Evolutionary conservation across 208 protist species (phyloP).

Genomic region (Crithidia expoeki): DNA sequence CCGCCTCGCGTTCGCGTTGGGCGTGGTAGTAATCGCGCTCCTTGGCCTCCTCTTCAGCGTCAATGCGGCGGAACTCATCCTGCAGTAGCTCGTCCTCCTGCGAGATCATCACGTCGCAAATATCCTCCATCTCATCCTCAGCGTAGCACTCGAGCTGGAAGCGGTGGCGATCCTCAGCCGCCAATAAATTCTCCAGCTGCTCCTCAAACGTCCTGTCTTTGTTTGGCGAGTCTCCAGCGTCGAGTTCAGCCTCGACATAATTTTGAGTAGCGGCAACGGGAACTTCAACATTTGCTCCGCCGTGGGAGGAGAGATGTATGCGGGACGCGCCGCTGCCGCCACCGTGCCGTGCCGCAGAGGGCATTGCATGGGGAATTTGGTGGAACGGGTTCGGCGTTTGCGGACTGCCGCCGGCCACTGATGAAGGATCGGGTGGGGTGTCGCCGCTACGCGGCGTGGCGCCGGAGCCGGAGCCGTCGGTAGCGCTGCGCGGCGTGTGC

Average conservation of each 20-base stretch:
- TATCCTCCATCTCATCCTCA: conserved; percentile 33
- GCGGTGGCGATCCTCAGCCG: conserved; percentile 30
- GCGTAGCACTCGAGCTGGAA: conserved; percentile 41
- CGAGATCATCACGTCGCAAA: conserved; percentile 56
- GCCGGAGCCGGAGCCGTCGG: conserved; percentile 20
- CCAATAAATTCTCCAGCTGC: conserved; percentile 27
- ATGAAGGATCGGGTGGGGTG: conserved; percentile 15
- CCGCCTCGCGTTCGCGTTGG: conserved; percentile 19
- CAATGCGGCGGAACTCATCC: conserved; percentile 43
- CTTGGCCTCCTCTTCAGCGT: conserved; percentile 44
- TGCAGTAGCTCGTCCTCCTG: conserved; percentile 43
- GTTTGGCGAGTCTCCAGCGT: conserved; percentile 5
- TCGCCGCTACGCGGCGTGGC: conserved; percentile 6
- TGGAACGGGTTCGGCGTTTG: not conserved
- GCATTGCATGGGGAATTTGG: not conserved
- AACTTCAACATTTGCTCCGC: too few relatives aligned
- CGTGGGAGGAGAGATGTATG: not conserved
- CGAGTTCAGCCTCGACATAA: not conserved
- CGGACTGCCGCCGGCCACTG: not conserved
- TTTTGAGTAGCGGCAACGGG: too few relatives aligned
- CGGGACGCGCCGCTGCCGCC: not conserved
- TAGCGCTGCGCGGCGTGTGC: conserved; percentile 22
- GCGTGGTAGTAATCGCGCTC: conserved; percentile 28
- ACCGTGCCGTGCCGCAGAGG: conserved; percentile 1
- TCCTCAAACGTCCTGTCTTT: conserved; percentile 15